These are phyloP conservation scores for Vitis riparia DNA, from an alignment of 164 flowering plant genomes.

Conservation along the genomic window DNA sequence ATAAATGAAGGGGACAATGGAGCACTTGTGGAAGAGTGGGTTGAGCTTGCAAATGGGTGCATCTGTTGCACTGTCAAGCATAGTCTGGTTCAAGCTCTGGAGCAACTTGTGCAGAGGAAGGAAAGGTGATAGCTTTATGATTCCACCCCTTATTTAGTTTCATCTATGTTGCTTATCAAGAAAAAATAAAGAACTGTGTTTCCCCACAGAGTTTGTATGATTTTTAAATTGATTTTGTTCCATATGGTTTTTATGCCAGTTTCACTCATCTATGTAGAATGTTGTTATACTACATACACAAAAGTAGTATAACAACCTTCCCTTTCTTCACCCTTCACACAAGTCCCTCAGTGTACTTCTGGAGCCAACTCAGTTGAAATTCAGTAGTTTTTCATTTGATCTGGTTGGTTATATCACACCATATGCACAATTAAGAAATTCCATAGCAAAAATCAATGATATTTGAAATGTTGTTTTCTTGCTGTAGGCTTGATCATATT, in stretches of 20 bases:
- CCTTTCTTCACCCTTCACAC: no score
- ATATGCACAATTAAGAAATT: background rate
- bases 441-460: slow-evolving; percentile 3
- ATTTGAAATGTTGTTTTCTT: slow-evolving; percentile 7
- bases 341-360: background rate
- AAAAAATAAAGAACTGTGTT: no score
- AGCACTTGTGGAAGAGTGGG: slow-evolving; percentile 94
- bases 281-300: background rate
- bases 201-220: no score
- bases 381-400: background rate
- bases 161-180: no score
- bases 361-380: no score
- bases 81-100: slow-evolving; percentile 92
- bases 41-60: slow-evolving; percentile 98
- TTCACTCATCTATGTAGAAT: background rate
- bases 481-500: slow-evolving; percentile 84
- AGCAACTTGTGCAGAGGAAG: slow-evolving; percentile 85
- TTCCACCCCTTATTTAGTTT: background rate
- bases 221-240: no score
- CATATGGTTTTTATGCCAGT: no score
- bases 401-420: background rate
- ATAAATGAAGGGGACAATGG: slow-evolving; percentile 94
- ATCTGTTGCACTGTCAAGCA: slow-evolving; percentile 97
- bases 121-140: slow-evolving; percentile 54
- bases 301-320: no score